Conservation (phyloP, 305 asterid genomes). For the Fraxinus platypoda region DNA sequence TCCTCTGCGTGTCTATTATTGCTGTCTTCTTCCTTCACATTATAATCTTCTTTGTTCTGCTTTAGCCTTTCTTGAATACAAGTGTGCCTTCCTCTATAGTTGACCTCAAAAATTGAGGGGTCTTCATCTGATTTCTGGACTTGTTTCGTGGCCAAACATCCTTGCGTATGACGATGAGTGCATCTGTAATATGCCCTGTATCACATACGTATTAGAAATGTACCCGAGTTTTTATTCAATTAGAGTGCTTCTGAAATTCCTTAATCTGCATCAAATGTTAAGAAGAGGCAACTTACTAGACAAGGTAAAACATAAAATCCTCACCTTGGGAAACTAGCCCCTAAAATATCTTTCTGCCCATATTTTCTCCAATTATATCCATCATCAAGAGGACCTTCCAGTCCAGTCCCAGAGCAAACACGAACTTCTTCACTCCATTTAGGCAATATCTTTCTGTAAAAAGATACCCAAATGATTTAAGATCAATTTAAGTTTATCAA, state of each 20-base stretch:
- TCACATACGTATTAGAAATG: not conserved
- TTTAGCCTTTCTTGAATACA: constrained; percentile 43
- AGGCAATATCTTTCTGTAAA: constrained; percentile 59
- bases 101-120: constrained; percentile 50
- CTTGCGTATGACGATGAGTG: constrained; percentile 70
- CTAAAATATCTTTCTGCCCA: constrained; percentile 84
- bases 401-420: constrained; percentile 38
- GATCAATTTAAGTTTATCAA: not conserved
- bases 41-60: constrained; percentile 14
- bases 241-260: constrained; percentile 5
- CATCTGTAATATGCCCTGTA: constrained; percentile 82
- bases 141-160: constrained; percentile 78
- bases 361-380: constrained; percentile 87
- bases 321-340: constrained; percentile 77
- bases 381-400: constrained; percentile 57
- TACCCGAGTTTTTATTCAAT: not conserved
- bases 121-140: constrained; percentile 67
- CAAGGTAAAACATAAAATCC: not conserved
- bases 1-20: not conserved
- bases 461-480: not conserved
- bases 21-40: constrained; percentile 17
- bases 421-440: constrained; percentile 53
- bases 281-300: not conserved
- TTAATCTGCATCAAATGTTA: not conserved
- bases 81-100: constrained; percentile 64